Evolutionary conservation across 192 early-diverging fungal genomes (phyloP), one percentile per base, ranked within the genome.

Genomic region (Podila clonocystis): DNA sequence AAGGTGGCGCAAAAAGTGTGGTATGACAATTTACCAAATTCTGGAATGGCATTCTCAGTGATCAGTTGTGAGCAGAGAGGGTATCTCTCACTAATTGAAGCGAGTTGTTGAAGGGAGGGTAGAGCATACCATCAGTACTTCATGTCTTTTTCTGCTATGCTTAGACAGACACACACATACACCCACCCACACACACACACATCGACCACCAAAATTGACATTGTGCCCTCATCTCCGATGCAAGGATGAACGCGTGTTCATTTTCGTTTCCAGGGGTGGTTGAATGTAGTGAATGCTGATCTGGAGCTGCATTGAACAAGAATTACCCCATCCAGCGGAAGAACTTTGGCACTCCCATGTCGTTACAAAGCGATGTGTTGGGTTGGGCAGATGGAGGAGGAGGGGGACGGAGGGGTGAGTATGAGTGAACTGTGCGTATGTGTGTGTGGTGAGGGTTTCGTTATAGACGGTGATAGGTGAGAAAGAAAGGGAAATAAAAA

Each of bases 1-100:
- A 15, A 45, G 15, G 41, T 36, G 9, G 34, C 1, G 34, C 34
- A 36, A 45, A 45, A 45, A 45, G 41, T 17, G 41, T 45, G 41
- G 41, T 45, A 45, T 45, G 13, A 45, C 41, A 45, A 45, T 45
- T 74, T 87, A 95, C 93, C 95, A 83, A 97, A 98, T 83, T 97
- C 96, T 50, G 97, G 97, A 73, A 98, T 97, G 66, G 89, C 85
- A 83, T 94, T 95, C 76, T 97, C 95, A 36, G 89, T 88, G 50
- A 98, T 93, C 62, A 98, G 84, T 82, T 98, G 94, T 74, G 90
- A 92, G 75, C 95, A 96, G 38, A 98, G 90, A 55, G 98, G 97
- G 85, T 99, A 99, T 72, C 97, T 89, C 75, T 98, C 97, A 73
- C 93, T 94, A 77, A 50, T 41, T 15, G 26, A 62, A 6, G 30